phyloP scores from a whole-genome alignment of 1,284 basidiomycete genomes.

The Leccinum fuscescens region DNA sequence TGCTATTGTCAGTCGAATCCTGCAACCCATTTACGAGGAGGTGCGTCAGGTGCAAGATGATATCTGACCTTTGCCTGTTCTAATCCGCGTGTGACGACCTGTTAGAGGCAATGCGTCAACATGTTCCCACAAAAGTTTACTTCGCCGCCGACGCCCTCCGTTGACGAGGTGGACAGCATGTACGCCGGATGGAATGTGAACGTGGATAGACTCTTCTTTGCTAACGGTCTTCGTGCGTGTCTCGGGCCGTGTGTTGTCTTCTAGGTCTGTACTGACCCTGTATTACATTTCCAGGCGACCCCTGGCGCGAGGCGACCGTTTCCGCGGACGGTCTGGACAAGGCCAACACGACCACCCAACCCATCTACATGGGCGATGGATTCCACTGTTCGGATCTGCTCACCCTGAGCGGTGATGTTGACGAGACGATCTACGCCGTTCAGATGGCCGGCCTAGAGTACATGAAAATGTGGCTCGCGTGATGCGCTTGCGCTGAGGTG shows the following conservation, averaged over 20 bases:
- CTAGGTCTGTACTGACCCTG: neutral
- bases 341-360: conserved; percentile 50
- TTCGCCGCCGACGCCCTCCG: conserved; percentile 39
- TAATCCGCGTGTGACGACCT: neutral
- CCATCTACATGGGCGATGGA: conserved; percentile 56
- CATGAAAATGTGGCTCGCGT: conserved; percentile 50
- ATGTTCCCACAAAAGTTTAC: conserved; percentile 60
- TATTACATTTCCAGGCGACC: conserved; percentile 48
- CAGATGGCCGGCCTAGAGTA: conserved; percentile 46
- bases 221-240: conserved; percentile 59
- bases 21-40: conserved; percentile 37
- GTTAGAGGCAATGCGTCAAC: conserved; percentile 60
- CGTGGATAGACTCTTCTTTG: conserved; percentile 62
- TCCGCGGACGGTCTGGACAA: conserved; percentile 53
- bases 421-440: conserved; percentile 52
- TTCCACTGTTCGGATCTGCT: conserved; percentile 68
- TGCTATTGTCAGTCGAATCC: neutral
- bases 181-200: conserved; percentile 58
- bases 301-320: conserved; percentile 73
- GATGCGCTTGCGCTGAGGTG: conserved; percentile 50
- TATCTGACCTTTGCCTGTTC: neutral
- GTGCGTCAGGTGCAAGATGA: conserved; percentile 33
- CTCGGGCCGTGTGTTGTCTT: neutral
- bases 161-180: conserved; percentile 42
- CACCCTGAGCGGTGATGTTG: conserved; percentile 40